A percentile compares a stretch with the other conserved stretches of the same genome.
phyloP scores from a whole-genome alignment of 176 grass and related monocot genomes.

The Carex littledalei region DNA sequence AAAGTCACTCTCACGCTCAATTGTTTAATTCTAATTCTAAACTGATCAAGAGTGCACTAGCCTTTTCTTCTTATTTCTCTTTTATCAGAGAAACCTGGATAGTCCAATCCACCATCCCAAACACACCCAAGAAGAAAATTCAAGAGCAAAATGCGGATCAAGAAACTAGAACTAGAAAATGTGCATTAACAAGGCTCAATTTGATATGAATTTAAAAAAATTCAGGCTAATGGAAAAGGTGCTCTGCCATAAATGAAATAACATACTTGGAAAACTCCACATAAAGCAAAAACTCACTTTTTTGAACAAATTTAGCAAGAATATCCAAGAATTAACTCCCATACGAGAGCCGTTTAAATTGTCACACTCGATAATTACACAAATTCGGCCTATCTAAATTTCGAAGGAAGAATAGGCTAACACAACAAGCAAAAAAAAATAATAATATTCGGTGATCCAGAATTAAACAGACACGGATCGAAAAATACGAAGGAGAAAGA shows the following conservation, averaged over 20 bases:
- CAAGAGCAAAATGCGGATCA: conserved; percentile 13
- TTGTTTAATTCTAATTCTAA: neutral
- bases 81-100: neutral
- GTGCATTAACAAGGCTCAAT: conserved; percentile 7
- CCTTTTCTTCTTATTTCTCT: neutral
- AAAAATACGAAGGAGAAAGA: neutral
- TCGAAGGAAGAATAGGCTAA: neutral
- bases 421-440: neutral
- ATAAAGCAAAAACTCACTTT: conserved; percentile 21
- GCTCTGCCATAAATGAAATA: conserved; percentile 24
- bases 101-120: neutral
- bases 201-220: neutral
- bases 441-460: neutral
- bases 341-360: conserved; percentile 7
- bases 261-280: conserved; percentile 20
- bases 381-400: neutral
- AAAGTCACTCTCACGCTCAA: neutral
- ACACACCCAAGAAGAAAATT: neutral
- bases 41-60: neutral
- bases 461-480: neutral
- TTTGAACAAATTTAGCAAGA: conserved; percentile 25
- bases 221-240: conserved; percentile 8
- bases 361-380: neutral
- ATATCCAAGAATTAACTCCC: conserved; percentile 23
- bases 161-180: conserved; percentile 8